These are phyloP conservation scores for Selenicereus undatus DNA, from an alignment of 148 eudicot genomes.

Conservation along the genomic window DNA sequence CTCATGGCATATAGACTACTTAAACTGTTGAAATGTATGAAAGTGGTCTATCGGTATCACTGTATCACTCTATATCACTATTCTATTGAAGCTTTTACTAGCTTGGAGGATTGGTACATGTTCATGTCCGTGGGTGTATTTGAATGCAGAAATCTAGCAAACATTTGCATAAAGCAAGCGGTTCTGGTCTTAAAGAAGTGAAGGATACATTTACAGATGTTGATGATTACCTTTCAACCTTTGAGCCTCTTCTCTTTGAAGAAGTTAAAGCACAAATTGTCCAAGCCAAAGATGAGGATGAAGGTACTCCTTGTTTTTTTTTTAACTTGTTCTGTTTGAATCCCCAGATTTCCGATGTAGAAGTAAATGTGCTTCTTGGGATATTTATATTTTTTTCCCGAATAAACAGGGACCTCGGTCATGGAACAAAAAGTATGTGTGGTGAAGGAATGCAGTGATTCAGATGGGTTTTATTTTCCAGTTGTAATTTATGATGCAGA, in stretches of 20 bases:
- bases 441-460: slow-evolving; percentile 49
- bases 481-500: slow-evolving; percentile 21
- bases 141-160: slow-evolving; percentile 37
- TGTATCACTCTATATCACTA: not conserved
- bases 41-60: not conserved
- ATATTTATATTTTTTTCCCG: not conserved
- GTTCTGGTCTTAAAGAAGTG: slow-evolving; percentile 49
- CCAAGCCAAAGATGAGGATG: slow-evolving; percentile 58
- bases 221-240: slow-evolving; percentile 70
- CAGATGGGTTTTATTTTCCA: slow-evolving; percentile 60
- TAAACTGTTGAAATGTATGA: not conserved
- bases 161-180: slow-evolving; percentile 25
- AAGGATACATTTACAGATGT: slow-evolving; percentile 65
- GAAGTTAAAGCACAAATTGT: slow-evolving; percentile 86
- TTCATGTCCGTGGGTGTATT: not conserved
- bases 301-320: slow-evolving; percentile 35
- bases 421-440: slow-evolving; percentile 34
- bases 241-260: slow-evolving; percentile 88
- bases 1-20: too few relatives aligned
- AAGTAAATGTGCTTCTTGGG: not conserved
- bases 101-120: not conserved
- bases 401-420: slow-evolving; percentile 27
- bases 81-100: not conserved
- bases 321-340: not conserved
- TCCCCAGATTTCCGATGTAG: not conserved